Evolutionary conservation across 2,329 filamentous ascomycete species (phyloP).

Genomic region (Simplicillium sp.): DNA sequence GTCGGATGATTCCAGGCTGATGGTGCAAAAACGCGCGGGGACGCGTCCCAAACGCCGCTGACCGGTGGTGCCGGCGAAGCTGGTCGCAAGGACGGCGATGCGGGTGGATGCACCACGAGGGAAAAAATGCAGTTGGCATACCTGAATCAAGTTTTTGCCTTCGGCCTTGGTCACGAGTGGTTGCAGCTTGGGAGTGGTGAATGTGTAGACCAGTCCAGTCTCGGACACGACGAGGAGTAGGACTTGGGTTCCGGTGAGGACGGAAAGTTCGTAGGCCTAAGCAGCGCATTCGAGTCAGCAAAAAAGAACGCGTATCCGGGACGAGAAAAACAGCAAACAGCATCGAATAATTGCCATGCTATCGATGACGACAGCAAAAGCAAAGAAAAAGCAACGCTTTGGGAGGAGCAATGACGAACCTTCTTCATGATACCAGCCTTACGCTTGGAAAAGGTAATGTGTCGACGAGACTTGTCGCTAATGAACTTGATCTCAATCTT

Average conservation of each 20-base stretch:
- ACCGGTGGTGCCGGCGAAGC: no score
- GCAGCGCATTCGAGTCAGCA: constrained; percentile 5
- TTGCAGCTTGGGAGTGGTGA: constrained; percentile 95
- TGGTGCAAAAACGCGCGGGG: not conserved
- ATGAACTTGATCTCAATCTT: constrained; percentile 99
- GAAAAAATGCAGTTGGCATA: constrained; percentile 33
- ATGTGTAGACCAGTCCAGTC: constrained; percentile 90
- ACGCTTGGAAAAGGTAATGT: constrained; percentile 99
- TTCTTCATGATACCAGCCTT: constrained; percentile 99
- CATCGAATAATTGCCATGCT: constrained; percentile 4
- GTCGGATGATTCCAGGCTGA: not conserved
- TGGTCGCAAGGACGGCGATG: no score
- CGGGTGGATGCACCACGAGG: no score
- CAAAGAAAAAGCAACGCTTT: not conserved
- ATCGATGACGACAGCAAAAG: not conserved
- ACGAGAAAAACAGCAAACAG: constrained; percentile 5
- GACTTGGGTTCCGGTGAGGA: constrained; percentile 95
- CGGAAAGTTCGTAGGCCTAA: constrained; percentile 93
- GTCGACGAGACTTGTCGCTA: constrained; percentile 96
- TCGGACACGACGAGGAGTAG: constrained; percentile 90
- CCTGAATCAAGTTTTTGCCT: constrained; percentile 98
- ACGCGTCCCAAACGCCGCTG: not conserved
- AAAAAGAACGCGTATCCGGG: not conserved
- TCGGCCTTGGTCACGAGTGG: constrained; percentile 96
- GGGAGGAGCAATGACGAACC: constrained; percentile 45